A percentile compares a stretch with the other conserved stretches of the same genome.
Evolutionary conservation across 495 filamentous ascomycete genomes (phyloP).

Genomic region (Trichoderma virens): DNA sequence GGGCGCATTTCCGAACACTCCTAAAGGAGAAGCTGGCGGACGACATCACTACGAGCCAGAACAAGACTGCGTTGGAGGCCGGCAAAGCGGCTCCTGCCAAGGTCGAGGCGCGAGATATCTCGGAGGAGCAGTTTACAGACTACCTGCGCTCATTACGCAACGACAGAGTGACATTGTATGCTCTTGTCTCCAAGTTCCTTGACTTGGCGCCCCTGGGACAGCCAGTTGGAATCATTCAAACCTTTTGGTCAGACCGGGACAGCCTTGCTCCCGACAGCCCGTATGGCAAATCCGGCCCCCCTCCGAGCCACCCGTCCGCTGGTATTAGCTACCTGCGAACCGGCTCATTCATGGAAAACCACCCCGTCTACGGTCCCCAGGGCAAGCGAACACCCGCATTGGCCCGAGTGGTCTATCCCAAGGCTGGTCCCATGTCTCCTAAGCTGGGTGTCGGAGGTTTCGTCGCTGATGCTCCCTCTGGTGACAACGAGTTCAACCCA

Average conservation of each 20-base stretch:
- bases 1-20: conserved; percentile 54
- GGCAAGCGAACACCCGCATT: conserved; percentile 50
- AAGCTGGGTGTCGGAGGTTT: conserved; percentile 45
- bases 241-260: conserved; percentile 13
- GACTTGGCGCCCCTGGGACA: conserved; percentile 40
- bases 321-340: conserved; percentile 81
- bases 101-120: conserved; percentile 33
- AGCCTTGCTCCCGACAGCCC: conserved; percentile 23
- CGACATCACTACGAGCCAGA: conserved; percentile 36
- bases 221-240: conserved; percentile 13
- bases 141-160: conserved; percentile 55
- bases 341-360: conserved; percentile 60
- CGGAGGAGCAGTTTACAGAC: conserved; percentile 50
- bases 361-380: conserved; percentile 77
- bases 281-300: conserved; percentile 57
- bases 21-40: conserved; percentile 40
- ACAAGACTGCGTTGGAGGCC: conserved; percentile 38
- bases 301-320: conserved; percentile 83
- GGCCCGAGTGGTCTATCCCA: conserved; percentile 54
- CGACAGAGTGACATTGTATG: conserved; percentile 36
- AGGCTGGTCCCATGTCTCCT: not conserved
- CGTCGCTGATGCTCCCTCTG: conserved; percentile 24
- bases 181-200: conserved; percentile 46
- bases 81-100: conserved; percentile 29
- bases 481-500: conserved; percentile 23